Evolutionary conservation across 192 early-diverging fungal species (phyloP).

Genomic region (Cetraspora pellucida): DNA sequence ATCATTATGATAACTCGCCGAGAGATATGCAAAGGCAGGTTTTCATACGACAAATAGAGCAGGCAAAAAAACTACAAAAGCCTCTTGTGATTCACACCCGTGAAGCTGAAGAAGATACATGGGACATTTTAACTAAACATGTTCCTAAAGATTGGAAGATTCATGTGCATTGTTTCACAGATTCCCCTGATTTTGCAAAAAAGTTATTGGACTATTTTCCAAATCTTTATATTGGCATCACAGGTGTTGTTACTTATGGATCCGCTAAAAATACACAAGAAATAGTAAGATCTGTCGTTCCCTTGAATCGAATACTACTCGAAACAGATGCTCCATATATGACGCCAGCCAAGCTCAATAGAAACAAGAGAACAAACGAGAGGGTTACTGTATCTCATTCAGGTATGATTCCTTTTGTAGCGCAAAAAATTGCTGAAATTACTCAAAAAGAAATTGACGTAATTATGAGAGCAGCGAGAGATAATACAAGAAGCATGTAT

Average conservation of each 20-base stretch:
- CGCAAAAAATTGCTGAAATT: slow-evolving; percentile 28
- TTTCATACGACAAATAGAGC: slow-evolving; percentile 16
- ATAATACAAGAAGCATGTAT: slow-evolving; percentile 36
- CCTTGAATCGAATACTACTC: slow-evolving; percentile 22
- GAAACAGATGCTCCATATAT: slow-evolving; percentile 37
- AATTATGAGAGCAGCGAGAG: slow-evolving; percentile 23
- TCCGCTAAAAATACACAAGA: slow-evolving; percentile 32
- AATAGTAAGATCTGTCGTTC: not conserved
- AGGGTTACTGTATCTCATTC: slow-evolving; percentile 32
- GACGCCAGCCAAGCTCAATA: slow-evolving; percentile 27
- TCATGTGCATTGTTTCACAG: slow-evolving; percentile 36
- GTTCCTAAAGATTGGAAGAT: slow-evolving; percentile 30
- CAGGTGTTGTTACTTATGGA: slow-evolving; percentile 32
- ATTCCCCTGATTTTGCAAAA: slow-evolving; percentile 28
- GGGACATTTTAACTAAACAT: slow-evolving; percentile 13
- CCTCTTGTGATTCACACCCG: slow-evolving; percentile 33
- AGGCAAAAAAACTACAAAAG: slow-evolving; percentile 19
- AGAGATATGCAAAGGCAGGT: slow-evolving; percentile 19
- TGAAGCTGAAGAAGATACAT: slow-evolving; percentile 35
- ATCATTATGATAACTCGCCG: slow-evolving; percentile 33
- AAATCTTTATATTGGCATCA: slow-evolving; percentile 33
- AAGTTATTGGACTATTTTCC: slow-evolving; percentile 25
- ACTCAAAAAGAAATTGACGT: slow-evolving; percentile 20
- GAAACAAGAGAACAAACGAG: slow-evolving; percentile 13
- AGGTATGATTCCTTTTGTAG: slow-evolving; percentile 36